phyloP scores from a whole-genome alignment of 2,329 filamentous ascomycete genomes.

The Chalaropsis ovoidea region DNA sequence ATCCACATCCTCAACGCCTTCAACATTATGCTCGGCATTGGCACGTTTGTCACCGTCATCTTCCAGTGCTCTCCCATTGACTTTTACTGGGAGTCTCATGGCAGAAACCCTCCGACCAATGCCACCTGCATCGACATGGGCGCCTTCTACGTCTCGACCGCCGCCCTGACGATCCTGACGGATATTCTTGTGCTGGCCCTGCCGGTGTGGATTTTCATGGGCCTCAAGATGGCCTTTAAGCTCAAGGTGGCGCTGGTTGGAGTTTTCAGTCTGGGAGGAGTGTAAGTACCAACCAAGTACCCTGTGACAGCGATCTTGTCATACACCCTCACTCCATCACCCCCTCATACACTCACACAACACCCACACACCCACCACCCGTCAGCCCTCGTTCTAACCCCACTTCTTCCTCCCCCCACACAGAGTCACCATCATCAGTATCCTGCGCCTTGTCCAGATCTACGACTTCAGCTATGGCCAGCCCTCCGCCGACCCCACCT shows the following conservation, averaged over 20 bases:
- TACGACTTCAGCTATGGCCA: conserved; percentile 22
- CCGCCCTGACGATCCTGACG: conserved; percentile 35
- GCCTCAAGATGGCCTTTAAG: conserved; percentile 34
- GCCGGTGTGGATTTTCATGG: conserved; percentile 36
- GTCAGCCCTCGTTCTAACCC: background rate
- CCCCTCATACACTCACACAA: too few relatives aligned
- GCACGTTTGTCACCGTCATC: conserved; percentile 34
- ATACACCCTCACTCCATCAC: too few relatives aligned
- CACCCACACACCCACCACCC: background rate
- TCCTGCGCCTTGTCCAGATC: conserved; percentile 31
- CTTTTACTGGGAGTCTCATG: conserved; percentile 30
- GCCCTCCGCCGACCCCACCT: conserved; percentile 28
- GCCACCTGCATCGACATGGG: conserved; percentile 32
- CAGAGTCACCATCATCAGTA: conserved; percentile 32
- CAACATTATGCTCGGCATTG: conserved; percentile 32
- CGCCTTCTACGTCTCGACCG: conserved; percentile 32
- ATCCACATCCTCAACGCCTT: conserved; percentile 32
- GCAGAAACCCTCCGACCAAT: conserved; percentile 24
- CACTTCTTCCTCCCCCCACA: background rate
- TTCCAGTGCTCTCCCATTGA: conserved; percentile 36
- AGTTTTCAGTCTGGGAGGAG: conserved; percentile 35
- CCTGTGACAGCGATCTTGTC: too few relatives aligned
- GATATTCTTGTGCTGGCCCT: conserved; percentile 35
- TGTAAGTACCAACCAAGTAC: conserved; percentile 34
- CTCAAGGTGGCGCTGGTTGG: conserved; percentile 35